Base-by-base conservation (phyloP, 306 rosid species). In the Castanospermum australe region DNA sequence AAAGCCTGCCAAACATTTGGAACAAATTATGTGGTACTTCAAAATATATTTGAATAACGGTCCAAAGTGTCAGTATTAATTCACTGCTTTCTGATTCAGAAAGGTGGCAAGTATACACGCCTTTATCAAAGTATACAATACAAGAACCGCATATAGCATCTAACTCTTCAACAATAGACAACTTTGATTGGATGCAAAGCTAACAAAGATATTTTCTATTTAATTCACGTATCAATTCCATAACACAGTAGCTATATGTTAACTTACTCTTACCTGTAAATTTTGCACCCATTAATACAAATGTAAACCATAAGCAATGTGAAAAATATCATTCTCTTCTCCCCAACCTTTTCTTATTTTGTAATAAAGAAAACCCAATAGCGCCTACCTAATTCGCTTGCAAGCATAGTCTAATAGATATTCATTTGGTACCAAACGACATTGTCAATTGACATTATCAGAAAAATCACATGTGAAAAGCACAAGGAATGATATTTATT, bases 81-180 rank as follows among this genome's bases (percentile, higher is more conserved):
- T 51, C 22, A 35, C 65, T 83, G 66, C 66, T 4, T 24, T 77
- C 66, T 77, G 73, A 66, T 48, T 48, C 54, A 48, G 67, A 73
- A 51, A 25, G 65, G 54, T 56, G 15, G 57, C 20, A 12, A 17
- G 38, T 51, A 38, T 18, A 28, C 73, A 5, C 73, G 32, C 25
- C 45, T 62, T 39, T 36, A 48, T 67, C 25, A 44, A n/a, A 47
- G 20, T 35, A n/a, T n/a, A 52, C 9, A 45, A 1, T 57, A 39
- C 22, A 70, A 54, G 38, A 70, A 71, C 35, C 20, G 5, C 55
- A 62, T 14, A 32, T 42, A 61, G 66, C 38, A 70, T 42, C 62
- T 45, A 22, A 54, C 4, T 24, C 76, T 68, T 54, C 75, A 52
- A 65, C 36, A 8, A 62, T 35, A 24, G 24, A 15, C 51, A 39